These are phyloP conservation scores for Aspergillus pseudoterreus DNA, from an alignment of 2,329 filamentous ascomycete species.

Conservation along the genomic window DNA sequence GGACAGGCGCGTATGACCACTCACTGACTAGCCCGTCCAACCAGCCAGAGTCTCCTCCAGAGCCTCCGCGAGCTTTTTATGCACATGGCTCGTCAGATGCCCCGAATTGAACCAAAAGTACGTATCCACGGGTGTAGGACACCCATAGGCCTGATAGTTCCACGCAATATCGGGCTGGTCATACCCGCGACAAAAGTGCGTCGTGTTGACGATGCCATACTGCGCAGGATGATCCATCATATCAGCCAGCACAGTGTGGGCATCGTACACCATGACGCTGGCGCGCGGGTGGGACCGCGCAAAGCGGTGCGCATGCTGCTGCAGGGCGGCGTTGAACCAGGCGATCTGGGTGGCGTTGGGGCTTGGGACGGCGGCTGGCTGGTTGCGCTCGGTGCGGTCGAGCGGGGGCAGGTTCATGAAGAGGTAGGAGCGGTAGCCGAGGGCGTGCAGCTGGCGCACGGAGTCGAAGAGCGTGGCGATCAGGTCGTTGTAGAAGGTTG, in stretches of 20 bases:
- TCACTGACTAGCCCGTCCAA: constrained; percentile 4
- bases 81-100: constrained; percentile 44
- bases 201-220: constrained; percentile 47
- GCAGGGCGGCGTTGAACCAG: constrained; percentile 43
- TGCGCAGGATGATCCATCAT: constrained; percentile 40
- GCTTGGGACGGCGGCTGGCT: constrained; percentile 27
- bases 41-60: constrained; percentile 13
- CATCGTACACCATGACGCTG: constrained; percentile 44
- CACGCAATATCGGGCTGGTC: constrained; percentile 44
- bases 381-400: constrained; percentile 43
- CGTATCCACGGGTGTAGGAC: constrained; percentile 36
- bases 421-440: constrained; percentile 46
- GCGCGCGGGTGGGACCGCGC: constrained; percentile 26
- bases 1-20: background rate
- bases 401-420: constrained; percentile 53
- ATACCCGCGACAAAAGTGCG: constrained; percentile 43
- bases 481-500: constrained; percentile 43
- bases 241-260: constrained; percentile 38
- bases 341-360: constrained; percentile 48
- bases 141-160: constrained; percentile 45
- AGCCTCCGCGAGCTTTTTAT: constrained; percentile 35
- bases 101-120: constrained; percentile 51
- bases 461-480: constrained; percentile 41
- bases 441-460: constrained; percentile 38
- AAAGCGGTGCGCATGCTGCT: constrained; percentile 33